These are phyloP conservation scores for Hymenotorrendiella dingleyae DNA, from an alignment of 2,329 filamentous ascomycete genomes.

Conservation along the genomic window DNA sequence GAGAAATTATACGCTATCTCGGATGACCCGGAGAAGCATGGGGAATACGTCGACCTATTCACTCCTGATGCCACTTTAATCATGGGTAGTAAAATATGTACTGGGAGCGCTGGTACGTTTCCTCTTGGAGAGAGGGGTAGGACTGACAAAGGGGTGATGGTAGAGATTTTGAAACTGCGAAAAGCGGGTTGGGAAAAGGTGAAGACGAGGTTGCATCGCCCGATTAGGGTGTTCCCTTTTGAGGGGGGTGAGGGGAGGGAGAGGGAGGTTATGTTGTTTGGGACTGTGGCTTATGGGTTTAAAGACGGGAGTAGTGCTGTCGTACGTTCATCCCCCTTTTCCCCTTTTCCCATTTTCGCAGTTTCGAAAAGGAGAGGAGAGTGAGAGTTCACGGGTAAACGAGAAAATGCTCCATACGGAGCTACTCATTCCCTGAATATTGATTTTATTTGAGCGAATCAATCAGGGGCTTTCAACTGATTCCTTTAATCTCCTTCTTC, in stretches of 20 bases:
- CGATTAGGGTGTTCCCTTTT: conserved; percentile 45
- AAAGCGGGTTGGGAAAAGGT: conserved; percentile 49
- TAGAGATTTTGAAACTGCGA: conserved; percentile 46
- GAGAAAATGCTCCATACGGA: too few relatives aligned
- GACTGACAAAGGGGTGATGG: background rate
- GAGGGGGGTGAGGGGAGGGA: conserved; percentile 33
- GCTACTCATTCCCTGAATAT: too few relatives aligned
- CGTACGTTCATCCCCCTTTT: background rate
- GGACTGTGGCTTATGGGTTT: conserved; percentile 45
- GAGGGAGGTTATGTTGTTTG: conserved; percentile 49
- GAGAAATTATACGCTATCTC: conserved; percentile 62
- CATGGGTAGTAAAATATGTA: conserved; percentile 43
- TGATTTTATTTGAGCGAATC: too few relatives aligned
- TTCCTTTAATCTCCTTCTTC: too few relatives aligned
- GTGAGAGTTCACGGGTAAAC: too few relatives aligned
- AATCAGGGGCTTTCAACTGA: too few relatives aligned
- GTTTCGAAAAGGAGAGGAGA: too few relatives aligned
- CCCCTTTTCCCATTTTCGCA: too few relatives aligned
- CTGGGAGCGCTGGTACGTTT: conserved; percentile 38
- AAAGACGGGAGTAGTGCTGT: conserved; percentile 38
- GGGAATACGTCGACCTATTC: conserved; percentile 42
- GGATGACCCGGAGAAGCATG: conserved; percentile 38
- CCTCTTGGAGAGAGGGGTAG: too few relatives aligned
- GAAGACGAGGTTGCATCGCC: conserved; percentile 38
- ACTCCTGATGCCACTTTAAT: conserved; percentile 43